Base-by-base conservation (phyloP, 306 rosid species). In the Sicyos baderoa region DNA sequence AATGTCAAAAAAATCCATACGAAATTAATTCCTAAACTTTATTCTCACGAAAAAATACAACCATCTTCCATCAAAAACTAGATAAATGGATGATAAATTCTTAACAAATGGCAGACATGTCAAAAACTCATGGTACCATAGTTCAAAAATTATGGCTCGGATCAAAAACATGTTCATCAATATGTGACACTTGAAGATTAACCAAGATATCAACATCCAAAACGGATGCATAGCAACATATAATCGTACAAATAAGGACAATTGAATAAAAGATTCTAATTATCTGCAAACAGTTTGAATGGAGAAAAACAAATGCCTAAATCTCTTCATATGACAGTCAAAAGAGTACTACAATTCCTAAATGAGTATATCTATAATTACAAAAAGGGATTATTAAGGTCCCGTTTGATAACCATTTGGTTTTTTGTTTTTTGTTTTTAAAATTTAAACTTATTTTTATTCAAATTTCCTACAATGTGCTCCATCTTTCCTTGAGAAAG, bases 281-380 rank as follows among this genome's bases (percentile, higher is more conserved):
- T 19, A 18, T 65, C 53, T 0, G 54, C 13, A 19, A 65, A 65
- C 40, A 44, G 57, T 67, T 23, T 48, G 15, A 67, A 67, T 67
- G 56, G 16, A 67, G 72, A 48, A 67, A 19, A 23, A 67, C 57
- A 67, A 14, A 35, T 67, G 35, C 25, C 57, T 66, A 47, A 67
- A 23, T 47, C 56, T 56, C 45, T 23, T 49, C 45, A 44, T 22
- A 49, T 50, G 71, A 22, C 21, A 65, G 54, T 45, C 71, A 65
- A 58, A 58, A 45, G 35, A 47, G 72, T 8, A 67, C 44, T 49
- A 49, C 8, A 25, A 67, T 23, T 25, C 57, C 72, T 67, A 67
- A 50, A 66, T 22, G 55, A 47, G 55, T 47, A 23, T 22, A 45
- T 48, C 71, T 49, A 67, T 49, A 16, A 67, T 67, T 25, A 67